Evolutionary conservation across 345 rosid genomes (phyloP).

Genomic region (Ceriops tagal): DNA sequence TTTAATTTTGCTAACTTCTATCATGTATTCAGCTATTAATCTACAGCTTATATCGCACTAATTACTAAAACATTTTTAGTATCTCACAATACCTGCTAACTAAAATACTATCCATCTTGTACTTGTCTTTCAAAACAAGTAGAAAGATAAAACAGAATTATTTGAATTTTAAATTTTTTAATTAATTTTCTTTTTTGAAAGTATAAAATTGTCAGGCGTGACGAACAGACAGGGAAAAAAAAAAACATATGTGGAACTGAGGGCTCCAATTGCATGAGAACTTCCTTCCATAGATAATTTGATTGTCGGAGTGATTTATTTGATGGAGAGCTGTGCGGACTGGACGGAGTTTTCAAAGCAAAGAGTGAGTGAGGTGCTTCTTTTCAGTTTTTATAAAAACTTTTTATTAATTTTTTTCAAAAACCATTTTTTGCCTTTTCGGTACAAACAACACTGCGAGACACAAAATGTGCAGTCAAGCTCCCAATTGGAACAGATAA

Average conservation of each 20-base stretch:
- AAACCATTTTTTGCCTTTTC: background rate
- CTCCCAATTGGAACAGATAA: background rate
- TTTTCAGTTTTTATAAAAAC: background rate
- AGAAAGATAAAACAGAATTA: no score
- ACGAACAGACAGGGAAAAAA: slow-evolving; percentile 11
- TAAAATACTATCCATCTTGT: no score
- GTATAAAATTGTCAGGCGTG: background rate
- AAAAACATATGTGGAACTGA: slow-evolving; percentile 4
- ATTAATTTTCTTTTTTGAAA: no score
- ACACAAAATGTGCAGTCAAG: background rate
- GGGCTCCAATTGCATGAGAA: slow-evolving; percentile 17
- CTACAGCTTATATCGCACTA: no score
- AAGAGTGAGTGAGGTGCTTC: background rate
- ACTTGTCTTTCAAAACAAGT: no score
- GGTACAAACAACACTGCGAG: slow-evolving; percentile 15
- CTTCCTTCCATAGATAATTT: slow-evolving; percentile 1
- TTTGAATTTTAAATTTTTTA: no score
- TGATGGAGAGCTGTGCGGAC: background rate
- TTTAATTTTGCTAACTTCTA: no score
- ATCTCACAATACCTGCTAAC: no score
- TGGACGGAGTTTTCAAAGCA: background rate
- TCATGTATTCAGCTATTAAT: no score
- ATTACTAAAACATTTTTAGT: no score
- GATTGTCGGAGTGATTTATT: slow-evolving; percentile 16
- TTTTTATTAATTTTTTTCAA: background rate